Conservation (phyloP, 2,329 filamentous ascomycete genomes). For the Waltergamsia citrina region DNA sequence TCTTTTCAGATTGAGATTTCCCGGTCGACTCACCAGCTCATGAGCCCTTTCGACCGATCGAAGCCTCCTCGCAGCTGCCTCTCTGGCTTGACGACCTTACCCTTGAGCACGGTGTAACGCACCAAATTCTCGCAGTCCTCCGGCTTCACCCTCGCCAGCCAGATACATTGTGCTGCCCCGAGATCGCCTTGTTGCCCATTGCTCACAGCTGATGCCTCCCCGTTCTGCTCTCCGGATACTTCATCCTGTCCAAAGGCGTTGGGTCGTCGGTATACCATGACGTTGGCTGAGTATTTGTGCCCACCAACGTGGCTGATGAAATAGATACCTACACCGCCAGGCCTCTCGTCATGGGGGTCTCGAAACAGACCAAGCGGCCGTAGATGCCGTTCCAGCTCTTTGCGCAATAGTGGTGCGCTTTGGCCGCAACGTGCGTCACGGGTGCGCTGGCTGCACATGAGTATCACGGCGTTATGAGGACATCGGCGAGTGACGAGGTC, state of each 20-base stretch:
- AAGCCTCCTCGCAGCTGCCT: constrained; percentile 83
- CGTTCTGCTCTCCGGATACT: constrained; percentile 13
- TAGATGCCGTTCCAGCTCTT: constrained; percentile 83
- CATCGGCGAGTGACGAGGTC: constrained; percentile 38
- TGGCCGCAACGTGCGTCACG: constrained; percentile 92
- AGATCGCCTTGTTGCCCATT: constrained; percentile 17
- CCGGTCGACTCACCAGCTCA: constrained; percentile 83
- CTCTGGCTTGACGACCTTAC: constrained; percentile 87
- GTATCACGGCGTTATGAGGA: constrained; percentile 77
- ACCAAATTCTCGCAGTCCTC: constrained; percentile 93
- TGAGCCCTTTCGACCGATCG: constrained; percentile 67
- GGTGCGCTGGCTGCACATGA: constrained; percentile 92
- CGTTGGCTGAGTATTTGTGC: constrained; percentile 92
- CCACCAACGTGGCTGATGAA: constrained; percentile 95
- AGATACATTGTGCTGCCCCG: constrained; percentile 81
- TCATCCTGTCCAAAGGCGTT: constrained; percentile 47
- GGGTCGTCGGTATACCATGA: constrained; percentile 75
- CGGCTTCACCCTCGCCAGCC: constrained; percentile 75
- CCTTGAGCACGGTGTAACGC: constrained; percentile 79
- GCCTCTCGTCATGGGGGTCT: constrained; percentile 78
- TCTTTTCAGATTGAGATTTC: no score
- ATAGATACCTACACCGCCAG: constrained; percentile 89
- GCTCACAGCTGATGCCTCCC: constrained; percentile 7
- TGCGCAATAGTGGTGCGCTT: constrained; percentile 78
- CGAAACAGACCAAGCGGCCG: constrained; percentile 76